Evolutionary conservation across 2,329 filamentous ascomycete species (phyloP), one percentile per base, ranked within the genome.

Genomic region (Aspergillus fumigatus): DNA sequence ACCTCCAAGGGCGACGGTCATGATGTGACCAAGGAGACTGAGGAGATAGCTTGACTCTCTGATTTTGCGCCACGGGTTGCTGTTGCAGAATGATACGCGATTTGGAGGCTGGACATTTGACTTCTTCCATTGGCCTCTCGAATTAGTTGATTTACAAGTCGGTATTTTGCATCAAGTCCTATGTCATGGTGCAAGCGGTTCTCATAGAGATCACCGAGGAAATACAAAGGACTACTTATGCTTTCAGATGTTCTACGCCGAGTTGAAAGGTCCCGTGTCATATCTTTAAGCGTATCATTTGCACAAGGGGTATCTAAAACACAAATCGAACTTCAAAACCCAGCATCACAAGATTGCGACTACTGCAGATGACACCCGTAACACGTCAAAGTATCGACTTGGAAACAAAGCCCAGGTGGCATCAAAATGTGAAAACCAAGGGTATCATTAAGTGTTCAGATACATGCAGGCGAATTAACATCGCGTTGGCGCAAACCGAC

Each of bases 231-330:
- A 4, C n/a, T 43, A 23, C 21, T 21, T 43, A 43, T 43, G 8
- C n/a, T 21, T 43, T 21, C 32, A 35, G 38, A 32, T 41, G 19
- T n/a, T 23, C 38, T 10, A 50, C 5, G 19, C 14, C 11, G 29
- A 55, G n/a, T 32, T 19, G 29, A n/a, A 29, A 26, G 27, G 25
- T 35, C 11, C 11, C 23, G 21, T 10, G 25, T 17, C 32, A 8
- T 35, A 32, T 47, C 21, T 11, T 35, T 35, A 38, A 56, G 32
- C 52, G 21, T n/a, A 50, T 53, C 50, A 58, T 45, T 40, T 56
- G 57, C 59, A 58, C 32, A 61, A 49, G 54, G 63, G 63, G 63
- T 65, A 65, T 65, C 63, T 59, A 58, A 57, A 40, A 23, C 49
- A 47, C 29, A 51, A 35, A 5, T 35, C n/a, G n/a, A 29, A 51